phyloP scores from a whole-genome alignment of 768 basidiomycete species.

The Leccinum pellstonianum region DNA sequence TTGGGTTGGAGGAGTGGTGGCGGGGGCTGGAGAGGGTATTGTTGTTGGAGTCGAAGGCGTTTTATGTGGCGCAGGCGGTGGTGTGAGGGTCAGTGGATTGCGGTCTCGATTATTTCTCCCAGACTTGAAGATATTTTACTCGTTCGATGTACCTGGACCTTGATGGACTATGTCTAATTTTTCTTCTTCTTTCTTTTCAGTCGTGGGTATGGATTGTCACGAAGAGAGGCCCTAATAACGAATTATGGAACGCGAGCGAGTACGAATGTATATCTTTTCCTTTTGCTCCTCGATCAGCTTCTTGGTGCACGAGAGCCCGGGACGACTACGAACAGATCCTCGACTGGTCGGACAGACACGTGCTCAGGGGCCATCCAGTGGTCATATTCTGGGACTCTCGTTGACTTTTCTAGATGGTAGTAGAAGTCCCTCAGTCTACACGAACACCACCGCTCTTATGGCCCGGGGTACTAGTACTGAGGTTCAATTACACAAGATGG shows the following conservation, averaged over 20 bases:
- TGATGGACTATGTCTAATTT: not conserved
- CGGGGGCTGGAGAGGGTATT: slow-evolving; percentile 30
- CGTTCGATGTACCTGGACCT: not conserved
- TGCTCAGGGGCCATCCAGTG: too few species aligned
- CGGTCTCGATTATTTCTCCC: not conserved
- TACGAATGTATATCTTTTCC: too few species aligned
- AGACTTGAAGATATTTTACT: not conserved
- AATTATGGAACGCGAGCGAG: too few species aligned
- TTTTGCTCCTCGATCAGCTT: too few species aligned
- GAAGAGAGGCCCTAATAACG: too few species aligned
- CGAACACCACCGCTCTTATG: too few species aligned
- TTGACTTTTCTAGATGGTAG: too few species aligned
- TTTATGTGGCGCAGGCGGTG: slow-evolving; percentile 34
- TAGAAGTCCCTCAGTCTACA: too few species aligned
- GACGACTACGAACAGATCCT: too few species aligned
- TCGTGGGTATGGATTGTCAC: not conserved
- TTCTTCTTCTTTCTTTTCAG: not conserved
- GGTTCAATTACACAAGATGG: slow-evolving; percentile 1
- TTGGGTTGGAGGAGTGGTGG: slow-evolving; percentile 59
- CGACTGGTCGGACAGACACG: too few species aligned
- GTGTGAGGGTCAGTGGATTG: slow-evolving; percentile 16
- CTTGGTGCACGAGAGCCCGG: too few species aligned
- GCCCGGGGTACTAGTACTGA: not conserved
- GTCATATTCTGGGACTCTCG: too few species aligned
- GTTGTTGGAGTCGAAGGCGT: slow-evolving; percentile 31